These are phyloP conservation scores for Scedosporium boydii DNA, from an alignment of 2,329 filamentous ascomycete genomes.

Conservation along the genomic window DNA sequence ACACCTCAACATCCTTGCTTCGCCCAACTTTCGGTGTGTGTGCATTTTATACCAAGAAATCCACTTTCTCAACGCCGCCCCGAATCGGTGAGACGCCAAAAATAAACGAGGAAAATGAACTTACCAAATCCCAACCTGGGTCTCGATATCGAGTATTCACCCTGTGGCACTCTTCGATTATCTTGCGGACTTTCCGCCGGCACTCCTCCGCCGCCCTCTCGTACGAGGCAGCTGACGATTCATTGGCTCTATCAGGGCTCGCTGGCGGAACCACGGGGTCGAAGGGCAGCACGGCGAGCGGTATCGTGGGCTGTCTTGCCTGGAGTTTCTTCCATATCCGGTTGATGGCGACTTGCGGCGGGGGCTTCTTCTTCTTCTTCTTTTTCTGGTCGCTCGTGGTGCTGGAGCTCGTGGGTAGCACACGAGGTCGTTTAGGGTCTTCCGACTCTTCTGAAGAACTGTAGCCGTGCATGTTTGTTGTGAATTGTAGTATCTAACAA, in stretches of 20 bases:
- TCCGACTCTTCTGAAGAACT: slow-evolving; percentile 42
- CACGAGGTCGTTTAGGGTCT: slow-evolving; percentile 29
- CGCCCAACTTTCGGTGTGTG: neutral
- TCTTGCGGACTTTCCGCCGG: slow-evolving; percentile 50
- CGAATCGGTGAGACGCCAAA: neutral
- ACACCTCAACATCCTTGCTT: neutral
- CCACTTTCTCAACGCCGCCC: neutral
- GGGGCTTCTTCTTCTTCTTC: slow-evolving; percentile 47
- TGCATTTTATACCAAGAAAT: neutral
- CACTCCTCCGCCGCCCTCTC: slow-evolving; percentile 57
- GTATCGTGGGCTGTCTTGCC: slow-evolving; percentile 52
- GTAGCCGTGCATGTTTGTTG: slow-evolving; percentile 30
- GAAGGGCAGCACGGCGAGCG: slow-evolving; percentile 55
- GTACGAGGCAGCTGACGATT: slow-evolving; percentile 50
- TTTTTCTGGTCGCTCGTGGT: slow-evolving; percentile 33
- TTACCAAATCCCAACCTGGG: slow-evolving; percentile 47
- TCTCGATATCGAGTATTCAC: slow-evolving; percentile 75
- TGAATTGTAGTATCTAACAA: neutral
- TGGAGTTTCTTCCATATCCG: slow-evolving; percentile 55
- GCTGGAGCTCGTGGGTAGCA: slow-evolving; percentile 22
- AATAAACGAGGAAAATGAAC: slow-evolving; percentile 20
- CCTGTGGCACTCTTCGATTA: slow-evolving; percentile 56
- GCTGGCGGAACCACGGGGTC: slow-evolving; percentile 45
- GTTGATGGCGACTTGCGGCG: slow-evolving; percentile 58
- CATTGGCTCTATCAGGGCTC: slow-evolving; percentile 44